Base-by-base conservation (phyloP, 352 stramenopile genomes). In the Globisporangium radiosum region DNA sequence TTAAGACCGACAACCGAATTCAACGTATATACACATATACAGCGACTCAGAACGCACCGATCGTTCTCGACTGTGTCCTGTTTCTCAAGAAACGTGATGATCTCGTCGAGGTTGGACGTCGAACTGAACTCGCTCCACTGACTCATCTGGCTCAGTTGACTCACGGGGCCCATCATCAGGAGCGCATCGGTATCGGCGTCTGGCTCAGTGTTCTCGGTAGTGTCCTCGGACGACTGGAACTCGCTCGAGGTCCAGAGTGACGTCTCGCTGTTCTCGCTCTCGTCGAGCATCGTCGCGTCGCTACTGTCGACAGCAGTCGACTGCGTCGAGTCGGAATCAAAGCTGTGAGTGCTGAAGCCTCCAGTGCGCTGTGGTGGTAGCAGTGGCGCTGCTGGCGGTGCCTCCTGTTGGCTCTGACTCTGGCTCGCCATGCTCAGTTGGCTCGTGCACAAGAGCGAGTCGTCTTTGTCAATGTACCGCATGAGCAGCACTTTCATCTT, bases 401-500 rank as follows among this genome's bases (percentile, higher is more conserved):
- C 7, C 44, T 61, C 65, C 70, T 71, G 69, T 75, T 66, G 52
- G 25, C 25, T 33, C 25, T 33, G 25, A 33, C 25, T 33, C 37
- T 69, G 52, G 13, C 59, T 69, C 19, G 60, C 59, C 52, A 78
- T 70, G 57, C 78, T 92, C 56, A 94, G 60, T 65, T 94, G 85
- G 47, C 81, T 91, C 53, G 79, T 80, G 62, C 77, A 81, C 52
- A 91, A 55, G 37, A 94, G 66, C 58, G 81, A 89, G 57, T 92
- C 78, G 61, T 92, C 85, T 55, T 87, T 88, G 19, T 94, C 79
- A 50, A 94, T 90, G 71, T 94, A 92, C 53, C 87, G 89, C 78
- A 90, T 84, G 33, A 94, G 69, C 56, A 92, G 51, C 59, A 92
- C 83, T 60, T 89, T 90, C 76, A 92, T 91, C 68, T 91, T 90